Evolutionary conservation across 2,329 filamentous ascomycete species (phyloP).

Genomic region (Ramularia collo-cygni): DNA sequence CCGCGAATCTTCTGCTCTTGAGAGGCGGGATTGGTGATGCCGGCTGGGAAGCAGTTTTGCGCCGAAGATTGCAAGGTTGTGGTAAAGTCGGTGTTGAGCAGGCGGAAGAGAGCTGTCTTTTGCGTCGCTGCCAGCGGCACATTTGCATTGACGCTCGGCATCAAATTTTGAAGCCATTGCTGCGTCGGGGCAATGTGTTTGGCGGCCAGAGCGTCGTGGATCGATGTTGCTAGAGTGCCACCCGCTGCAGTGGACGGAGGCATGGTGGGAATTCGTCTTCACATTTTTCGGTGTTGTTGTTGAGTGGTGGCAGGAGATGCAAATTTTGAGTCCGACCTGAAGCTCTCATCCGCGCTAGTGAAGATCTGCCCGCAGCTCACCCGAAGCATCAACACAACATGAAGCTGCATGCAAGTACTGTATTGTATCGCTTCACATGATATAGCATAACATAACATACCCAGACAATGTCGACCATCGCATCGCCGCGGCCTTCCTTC

Average conservation of each 20-base stretch:
- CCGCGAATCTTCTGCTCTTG: slow-evolving; percentile 52
- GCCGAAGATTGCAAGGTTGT: slow-evolving; percentile 42
- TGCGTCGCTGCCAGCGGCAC: slow-evolving; percentile 64
- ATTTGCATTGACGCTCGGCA: slow-evolving; percentile 47
- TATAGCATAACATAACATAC: no score
- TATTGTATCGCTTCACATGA: no score
- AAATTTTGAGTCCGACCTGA: background rate
- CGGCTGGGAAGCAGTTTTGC: slow-evolving; percentile 49
- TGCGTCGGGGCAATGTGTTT: slow-evolving; percentile 46
- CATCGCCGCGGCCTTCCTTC: slow-evolving; percentile 53
- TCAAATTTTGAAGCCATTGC: slow-evolving; percentile 59
- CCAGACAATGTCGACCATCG: slow-evolving; percentile 50
- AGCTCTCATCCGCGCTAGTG: no score
- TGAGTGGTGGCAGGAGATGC: background rate
- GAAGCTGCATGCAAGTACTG: no score
- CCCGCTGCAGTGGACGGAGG: slow-evolving; percentile 5
- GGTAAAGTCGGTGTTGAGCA: slow-evolving; percentile 73
- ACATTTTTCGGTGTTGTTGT: slow-evolving; percentile 10
- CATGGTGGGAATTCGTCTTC: slow-evolving; percentile 7
- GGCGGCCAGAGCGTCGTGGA: slow-evolving; percentile 11
- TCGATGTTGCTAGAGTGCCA: slow-evolving; percentile 7
- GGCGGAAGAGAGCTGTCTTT: slow-evolving; percentile 72
- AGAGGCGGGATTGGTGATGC: slow-evolving; percentile 47
- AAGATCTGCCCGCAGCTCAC: no score
- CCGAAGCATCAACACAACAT: no score